phyloP scores from a whole-genome alignment of 257 asterid species.

The Thymus mandschuricus region DNA sequence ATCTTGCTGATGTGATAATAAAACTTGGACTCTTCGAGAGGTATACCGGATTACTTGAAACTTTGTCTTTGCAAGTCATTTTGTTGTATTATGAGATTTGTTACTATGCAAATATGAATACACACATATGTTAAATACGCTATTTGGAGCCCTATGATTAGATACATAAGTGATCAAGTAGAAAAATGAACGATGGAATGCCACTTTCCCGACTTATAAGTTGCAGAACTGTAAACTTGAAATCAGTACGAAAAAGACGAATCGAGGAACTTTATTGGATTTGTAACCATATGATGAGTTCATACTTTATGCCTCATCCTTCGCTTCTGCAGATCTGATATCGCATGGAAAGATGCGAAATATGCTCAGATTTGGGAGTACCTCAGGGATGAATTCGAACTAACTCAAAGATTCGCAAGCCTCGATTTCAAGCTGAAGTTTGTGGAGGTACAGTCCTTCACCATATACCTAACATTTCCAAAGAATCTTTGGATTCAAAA shows the following conservation, averaged over 20 bases:
- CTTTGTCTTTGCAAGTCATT: not conserved
- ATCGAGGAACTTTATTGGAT: not conserved
- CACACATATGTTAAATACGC: not conserved
- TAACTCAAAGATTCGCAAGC: slow-evolving; percentile 94
- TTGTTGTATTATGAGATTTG: not conserved
- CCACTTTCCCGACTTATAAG: not conserved
- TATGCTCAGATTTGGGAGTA: slow-evolving; percentile 99
- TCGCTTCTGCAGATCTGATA: slow-evolving; percentile 42
- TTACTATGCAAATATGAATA: not conserved
- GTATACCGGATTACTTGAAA: slow-evolving; percentile 44
- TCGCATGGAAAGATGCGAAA: slow-evolving; percentile 97
- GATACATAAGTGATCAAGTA: not conserved
- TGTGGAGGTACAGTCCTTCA: slow-evolving; percentile 65
- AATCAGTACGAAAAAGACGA: not conserved
- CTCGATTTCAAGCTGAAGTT: slow-evolving; percentile 96
- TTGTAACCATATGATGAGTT: not conserved
- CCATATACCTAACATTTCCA: not conserved
- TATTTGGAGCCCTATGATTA: not conserved
- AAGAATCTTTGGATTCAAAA: too few species aligned
- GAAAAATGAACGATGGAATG: not conserved
- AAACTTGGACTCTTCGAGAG: slow-evolving; percentile 98
- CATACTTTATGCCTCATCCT: not conserved
- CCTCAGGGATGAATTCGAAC: slow-evolving; percentile 94
- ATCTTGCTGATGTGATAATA: slow-evolving; percentile 95
- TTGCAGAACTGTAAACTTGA: not conserved